A percentile compares a stretch with the other conserved stretches of the same genome.
phyloP scores from a whole-genome alignment of 1,284 basidiomycete genomes.

The Ganoderma sp. region DNA sequence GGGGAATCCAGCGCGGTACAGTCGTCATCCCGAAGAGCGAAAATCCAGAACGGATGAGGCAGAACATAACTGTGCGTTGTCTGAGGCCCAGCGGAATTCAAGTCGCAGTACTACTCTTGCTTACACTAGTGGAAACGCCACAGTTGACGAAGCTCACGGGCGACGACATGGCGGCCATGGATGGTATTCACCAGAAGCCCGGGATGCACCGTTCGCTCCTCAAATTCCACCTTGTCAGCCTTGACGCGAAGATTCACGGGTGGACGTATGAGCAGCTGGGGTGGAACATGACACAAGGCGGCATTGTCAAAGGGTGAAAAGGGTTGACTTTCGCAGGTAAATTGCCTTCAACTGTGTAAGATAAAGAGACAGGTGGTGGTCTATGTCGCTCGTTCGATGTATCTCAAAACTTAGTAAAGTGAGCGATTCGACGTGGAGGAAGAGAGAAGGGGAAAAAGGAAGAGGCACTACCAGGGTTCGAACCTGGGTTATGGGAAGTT shows the following conservation, averaged over 20 bases:
- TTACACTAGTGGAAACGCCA: neutral
- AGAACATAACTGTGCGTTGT: slow-evolving; percentile 51
- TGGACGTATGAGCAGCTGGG: slow-evolving; percentile 59
- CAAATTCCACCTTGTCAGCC: slow-evolving; percentile 38
- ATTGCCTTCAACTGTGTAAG: neutral
- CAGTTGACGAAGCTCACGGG: slow-evolving; percentile 47
- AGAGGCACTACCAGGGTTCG: slow-evolving; percentile 37
- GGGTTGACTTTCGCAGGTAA: neutral
- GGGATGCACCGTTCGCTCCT: slow-evolving; percentile 54
- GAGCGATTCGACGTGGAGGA: neutral
- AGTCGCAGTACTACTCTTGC: neutral
- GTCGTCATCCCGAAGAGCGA: slow-evolving; percentile 57
- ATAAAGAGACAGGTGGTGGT: neutral
- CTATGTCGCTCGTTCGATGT: neutral
- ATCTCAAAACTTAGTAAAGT: neutral
- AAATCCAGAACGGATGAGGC: slow-evolving; percentile 51
- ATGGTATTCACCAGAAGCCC: slow-evolving; percentile 49
- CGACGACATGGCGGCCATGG: slow-evolving; percentile 48
- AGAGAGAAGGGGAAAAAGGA: neutral
- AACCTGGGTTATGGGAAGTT: slow-evolving; percentile 36
- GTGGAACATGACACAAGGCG: slow-evolving; percentile 53
- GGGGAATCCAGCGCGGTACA: slow-evolving; percentile 53
- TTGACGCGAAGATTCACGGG: slow-evolving; percentile 49
- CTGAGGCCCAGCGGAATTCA: no score
- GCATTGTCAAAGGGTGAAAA: slow-evolving; percentile 36